Evolutionary conservation across 306 rosid genomes (phyloP).

Genomic region (Acacia acuminata): DNA sequence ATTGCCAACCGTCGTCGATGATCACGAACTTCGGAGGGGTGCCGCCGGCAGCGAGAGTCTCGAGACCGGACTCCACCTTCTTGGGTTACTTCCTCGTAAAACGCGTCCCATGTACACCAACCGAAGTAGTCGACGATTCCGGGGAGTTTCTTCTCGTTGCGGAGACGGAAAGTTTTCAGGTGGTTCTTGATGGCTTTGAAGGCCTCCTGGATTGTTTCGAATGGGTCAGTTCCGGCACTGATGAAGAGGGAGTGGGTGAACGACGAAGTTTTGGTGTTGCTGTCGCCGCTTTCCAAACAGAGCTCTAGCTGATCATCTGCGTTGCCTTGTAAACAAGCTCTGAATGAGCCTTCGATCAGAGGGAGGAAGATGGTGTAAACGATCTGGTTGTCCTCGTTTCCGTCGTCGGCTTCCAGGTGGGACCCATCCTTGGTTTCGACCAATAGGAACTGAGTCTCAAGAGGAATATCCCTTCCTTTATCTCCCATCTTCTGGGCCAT

Average conservation of each 20-base stretch:
- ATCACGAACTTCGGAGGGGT: conserved; percentile 84
- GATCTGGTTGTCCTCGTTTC: conserved; percentile 47
- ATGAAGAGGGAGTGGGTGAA: conserved; percentile 57
- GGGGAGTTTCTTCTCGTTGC: conserved; percentile 87
- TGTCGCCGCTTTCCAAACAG: conserved; percentile 85
- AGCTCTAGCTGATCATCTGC: conserved; percentile 61
- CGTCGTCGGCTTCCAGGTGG: conserved; percentile 56
- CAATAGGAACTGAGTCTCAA: conserved; percentile 84
- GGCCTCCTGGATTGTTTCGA: conserved; percentile 56
- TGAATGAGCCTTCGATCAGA: conserved; percentile 70
- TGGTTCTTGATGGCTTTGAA: conserved; percentile 55
- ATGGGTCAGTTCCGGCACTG: conserved; percentile 81
- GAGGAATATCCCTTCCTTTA: conserved; percentile 66
- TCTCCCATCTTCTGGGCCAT: conserved; percentile 96
- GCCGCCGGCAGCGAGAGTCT: conserved; percentile 61
- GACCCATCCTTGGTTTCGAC: conserved; percentile 73
- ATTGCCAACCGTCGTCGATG: conserved; percentile 95
- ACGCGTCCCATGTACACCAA: conserved; percentile 98
- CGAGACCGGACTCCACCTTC: conserved; percentile 77
- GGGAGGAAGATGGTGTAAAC: conserved; percentile 82
- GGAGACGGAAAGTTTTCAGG: conserved; percentile 67
- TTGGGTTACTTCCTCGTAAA: conserved; percentile 80
- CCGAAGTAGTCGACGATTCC: conserved; percentile 73
- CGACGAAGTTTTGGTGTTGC: conserved; percentile 59
- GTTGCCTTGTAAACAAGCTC: conserved; percentile 79